Conservation (phyloP, 2,329 filamentous ascomycete species). For the Arthrobotrys pseudoclavata region DNA sequence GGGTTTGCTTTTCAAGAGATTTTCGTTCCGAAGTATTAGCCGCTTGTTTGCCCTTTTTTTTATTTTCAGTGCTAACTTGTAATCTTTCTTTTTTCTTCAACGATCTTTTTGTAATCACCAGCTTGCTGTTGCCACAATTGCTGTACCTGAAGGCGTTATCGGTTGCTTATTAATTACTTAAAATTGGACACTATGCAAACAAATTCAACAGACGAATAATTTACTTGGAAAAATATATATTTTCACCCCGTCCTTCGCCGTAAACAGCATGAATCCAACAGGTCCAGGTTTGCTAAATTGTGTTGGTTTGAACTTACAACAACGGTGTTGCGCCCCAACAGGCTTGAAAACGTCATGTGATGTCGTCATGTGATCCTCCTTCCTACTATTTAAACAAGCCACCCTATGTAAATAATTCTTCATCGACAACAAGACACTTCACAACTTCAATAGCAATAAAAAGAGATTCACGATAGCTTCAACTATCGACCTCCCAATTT, state of each 20-base stretch:
- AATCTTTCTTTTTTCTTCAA: neutral
- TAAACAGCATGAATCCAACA: neutral
- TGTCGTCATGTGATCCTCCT: no score
- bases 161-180: constrained; percentile 5
- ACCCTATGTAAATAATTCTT: no score
- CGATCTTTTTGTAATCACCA: neutral
- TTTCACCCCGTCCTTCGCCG: neutral
- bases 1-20: neutral
- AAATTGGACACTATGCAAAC: neutral
- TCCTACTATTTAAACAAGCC: no score
- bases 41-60: neutral
- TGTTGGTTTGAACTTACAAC: neutral
- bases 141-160: constrained; percentile 13
- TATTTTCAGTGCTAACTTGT: neutral
- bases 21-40: neutral
- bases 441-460: no score
- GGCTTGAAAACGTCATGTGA: no score
- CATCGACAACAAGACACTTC: no score
- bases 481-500: no score
- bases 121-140: no score
- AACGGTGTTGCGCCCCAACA: no score
- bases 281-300: neutral
- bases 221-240: neutral
- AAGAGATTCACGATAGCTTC: no score
- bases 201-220: neutral